Evolutionary conservation across 1,284 basidiomycete genomes (phyloP).

Genomic region (Leccinum solheimii): DNA sequence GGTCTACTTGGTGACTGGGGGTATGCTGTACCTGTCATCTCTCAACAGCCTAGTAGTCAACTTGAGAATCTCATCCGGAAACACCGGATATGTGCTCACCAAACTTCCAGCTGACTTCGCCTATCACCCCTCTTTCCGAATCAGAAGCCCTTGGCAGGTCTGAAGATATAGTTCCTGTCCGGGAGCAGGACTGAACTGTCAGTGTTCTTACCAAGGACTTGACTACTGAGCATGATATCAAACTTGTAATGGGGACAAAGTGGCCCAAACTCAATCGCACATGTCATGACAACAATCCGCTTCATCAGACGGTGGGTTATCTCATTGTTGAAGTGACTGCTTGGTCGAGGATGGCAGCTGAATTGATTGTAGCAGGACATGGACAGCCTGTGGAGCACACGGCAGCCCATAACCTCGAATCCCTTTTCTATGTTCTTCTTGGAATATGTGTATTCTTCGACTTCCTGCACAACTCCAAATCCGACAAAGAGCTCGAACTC

Average conservation of each 20-base stretch:
- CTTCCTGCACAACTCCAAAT: neutral
- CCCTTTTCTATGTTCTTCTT: neutral
- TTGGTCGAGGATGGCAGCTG: neutral
- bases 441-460: neutral
- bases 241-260: neutral
- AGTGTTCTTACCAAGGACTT: neutral
- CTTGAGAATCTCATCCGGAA: neutral
- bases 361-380: neutral
- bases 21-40: neutral
- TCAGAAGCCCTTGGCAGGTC: neutral
- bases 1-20: neutral
- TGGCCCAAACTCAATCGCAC: neutral
- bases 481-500: neutral
- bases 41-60: neutral
- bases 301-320: neutral
- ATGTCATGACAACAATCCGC: neutral
- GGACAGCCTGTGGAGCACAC: neutral
- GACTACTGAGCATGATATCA: neutral
- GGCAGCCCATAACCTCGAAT: neutral
- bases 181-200: neutral
- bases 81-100: neutral
- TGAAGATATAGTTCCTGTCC: neutral
- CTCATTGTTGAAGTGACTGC: neutral
- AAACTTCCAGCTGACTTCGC: neutral
- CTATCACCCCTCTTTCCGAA: neutral